These are phyloP conservation scores for Beauveria pseudobassiana DNA, from an alignment of 2,329 filamentous ascomycete species.

Conservation along the genomic window DNA sequence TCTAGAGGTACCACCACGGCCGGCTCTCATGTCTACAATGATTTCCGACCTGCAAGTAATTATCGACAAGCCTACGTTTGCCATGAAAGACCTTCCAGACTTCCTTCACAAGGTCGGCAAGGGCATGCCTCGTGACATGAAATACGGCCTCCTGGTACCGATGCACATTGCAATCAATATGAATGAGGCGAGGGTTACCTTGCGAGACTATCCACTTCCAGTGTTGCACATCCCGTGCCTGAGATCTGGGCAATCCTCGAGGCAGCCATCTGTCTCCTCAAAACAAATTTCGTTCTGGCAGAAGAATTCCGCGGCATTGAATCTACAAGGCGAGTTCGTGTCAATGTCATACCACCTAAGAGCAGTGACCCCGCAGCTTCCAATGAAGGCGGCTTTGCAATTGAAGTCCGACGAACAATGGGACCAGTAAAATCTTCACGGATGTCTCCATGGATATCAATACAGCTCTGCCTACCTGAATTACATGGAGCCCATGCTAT, in stretches of 20 bases:
- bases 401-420: constrained; percentile 84
- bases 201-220: constrained; percentile 91
- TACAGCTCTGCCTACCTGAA: constrained; percentile 80
- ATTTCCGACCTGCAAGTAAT: constrained; percentile 79
- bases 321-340: constrained; percentile 70
- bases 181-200: constrained; percentile 77
- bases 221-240: constrained; percentile 83
- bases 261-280: constrained; percentile 77
- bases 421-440: constrained; percentile 91
- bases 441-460: constrained; percentile 90
- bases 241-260: constrained; percentile 68
- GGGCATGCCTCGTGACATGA: constrained; percentile 85
- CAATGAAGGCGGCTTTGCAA: constrained; percentile 61
- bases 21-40: constrained; percentile 70
- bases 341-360: constrained; percentile 72
- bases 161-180: constrained; percentile 86
- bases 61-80: constrained; percentile 90
- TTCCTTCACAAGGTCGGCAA: constrained; percentile 91
- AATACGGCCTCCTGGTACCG: constrained; percentile 82
- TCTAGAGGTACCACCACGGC: constrained; percentile 75
- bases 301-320: constrained; percentile 82
- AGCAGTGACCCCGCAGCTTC: constrained; percentile 47
- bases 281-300: constrained; percentile 88
- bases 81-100: constrained; percentile 68
- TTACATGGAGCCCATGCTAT: constrained; percentile 96